Evolutionary conservation across 1,284 basidiomycete genomes (phyloP), one percentile per base, ranked within the genome.

Genomic region (Malassezia pachydermatis): DNA sequence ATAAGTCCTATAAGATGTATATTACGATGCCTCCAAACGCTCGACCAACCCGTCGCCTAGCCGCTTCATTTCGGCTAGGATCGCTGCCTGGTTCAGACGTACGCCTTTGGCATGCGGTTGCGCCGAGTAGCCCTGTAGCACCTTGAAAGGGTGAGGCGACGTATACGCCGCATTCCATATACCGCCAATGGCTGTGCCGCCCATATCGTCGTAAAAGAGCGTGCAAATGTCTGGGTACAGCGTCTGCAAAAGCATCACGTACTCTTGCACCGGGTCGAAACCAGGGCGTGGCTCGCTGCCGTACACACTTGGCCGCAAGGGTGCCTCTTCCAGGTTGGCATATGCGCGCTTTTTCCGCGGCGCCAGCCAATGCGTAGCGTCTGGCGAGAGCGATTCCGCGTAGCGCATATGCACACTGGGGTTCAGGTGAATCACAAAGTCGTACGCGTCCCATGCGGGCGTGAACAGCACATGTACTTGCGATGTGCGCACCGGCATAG

Each of bases 191-290:
- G 77, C 75, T 19, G 45, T 50, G 0, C 92, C 89, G 13, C 94
- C 94, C 29, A 82, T 77, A 0, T 77, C 74, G 63, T 98, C 92
- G 64, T 82, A 81, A 76, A 96, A 98, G 41, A 94, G 77, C 45
- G 85, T 78, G 58, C 86, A 78, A 0, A 83, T 82, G 60, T 88
- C 84, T 6, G 79, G 76, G 72, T 87, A 94, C 4, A 81, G 73
- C n/a, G 78, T 75, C 82, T 88, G 60, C 7, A 67, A 51, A 39
- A 68, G 84, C 25, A 76, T 65, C 54, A 83, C 80, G 32, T 88
- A 78, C 51, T 81, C 65, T n/a, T 73, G 73, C 0, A 81, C 83
- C 0, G 88, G 84, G 72, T 96, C 88, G 63, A 88, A 89, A 1
- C 53, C 65, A 0, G 63, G 55, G 17, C 61, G 59, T 5, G 56